Conservation (phyloP, 331 rosid genomes). For the Pyracantha coccinea region DNA sequence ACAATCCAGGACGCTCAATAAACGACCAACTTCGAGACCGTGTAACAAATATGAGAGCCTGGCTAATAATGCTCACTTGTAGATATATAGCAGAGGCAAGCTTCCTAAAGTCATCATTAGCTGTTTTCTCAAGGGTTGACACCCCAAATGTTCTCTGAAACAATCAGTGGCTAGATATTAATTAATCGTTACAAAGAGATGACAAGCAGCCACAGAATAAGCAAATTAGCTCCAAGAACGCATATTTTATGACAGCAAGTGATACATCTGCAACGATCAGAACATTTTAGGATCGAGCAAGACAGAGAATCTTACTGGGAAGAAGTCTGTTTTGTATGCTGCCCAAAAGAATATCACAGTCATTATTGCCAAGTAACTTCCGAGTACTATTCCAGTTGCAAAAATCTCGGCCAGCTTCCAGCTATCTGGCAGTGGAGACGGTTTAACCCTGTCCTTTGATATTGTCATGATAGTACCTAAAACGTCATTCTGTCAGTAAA, state of each 20-base stretch:
- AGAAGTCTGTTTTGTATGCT: slow-evolving; percentile 87
- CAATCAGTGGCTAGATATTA: slow-evolving; percentile 2
- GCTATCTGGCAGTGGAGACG: slow-evolving; percentile 99
- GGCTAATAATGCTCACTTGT: slow-evolving; percentile 99
- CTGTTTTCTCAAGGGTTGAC: slow-evolving; percentile 67
- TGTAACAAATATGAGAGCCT: slow-evolving; percentile 97
- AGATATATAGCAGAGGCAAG: slow-evolving; percentile 96
- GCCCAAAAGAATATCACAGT: slow-evolving; percentile 99
- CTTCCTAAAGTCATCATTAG: slow-evolving; percentile 73
- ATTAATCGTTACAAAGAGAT: neutral
- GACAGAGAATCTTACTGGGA: slow-evolving; percentile 59
- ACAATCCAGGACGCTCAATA: slow-evolving; percentile 87
- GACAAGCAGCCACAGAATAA: neutral
- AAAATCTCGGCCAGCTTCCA: slow-evolving; percentile 97
- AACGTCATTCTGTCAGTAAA: slow-evolving; percentile 7
- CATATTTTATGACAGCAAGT: neutral
- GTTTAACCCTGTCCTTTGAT: slow-evolving; percentile 95
- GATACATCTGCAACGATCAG: neutral
- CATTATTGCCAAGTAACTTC: slow-evolving; percentile 98
- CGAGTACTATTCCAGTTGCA: slow-evolving; percentile 85
- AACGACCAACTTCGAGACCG: slow-evolving; percentile 96
- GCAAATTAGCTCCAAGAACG: neutral
- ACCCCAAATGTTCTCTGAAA: slow-evolving; percentile 83
- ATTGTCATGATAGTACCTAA: slow-evolving; percentile 98
- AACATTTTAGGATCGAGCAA: neutral